These are phyloP conservation scores for Pseudoturritis turrita DNA, from an alignment of 345 rosid species.

Conservation along the genomic window DNA sequence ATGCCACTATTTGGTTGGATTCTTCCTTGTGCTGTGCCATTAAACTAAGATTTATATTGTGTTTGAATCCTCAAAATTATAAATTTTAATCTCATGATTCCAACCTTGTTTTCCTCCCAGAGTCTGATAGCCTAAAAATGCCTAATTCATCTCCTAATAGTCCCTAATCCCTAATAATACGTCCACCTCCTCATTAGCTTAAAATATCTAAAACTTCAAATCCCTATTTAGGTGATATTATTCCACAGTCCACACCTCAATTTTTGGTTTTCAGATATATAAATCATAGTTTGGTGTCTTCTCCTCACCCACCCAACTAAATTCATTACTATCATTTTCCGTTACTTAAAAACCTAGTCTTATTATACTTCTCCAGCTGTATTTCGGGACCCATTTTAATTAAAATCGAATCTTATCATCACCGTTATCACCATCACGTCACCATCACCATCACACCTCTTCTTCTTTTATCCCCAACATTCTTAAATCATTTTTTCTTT, in stretches of 20 bases:
- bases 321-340: conserved; percentile 1
- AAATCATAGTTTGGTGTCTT: conserved; percentile 14
- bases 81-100: background rate
- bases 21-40: too few species aligned
- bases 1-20: too few species aligned
- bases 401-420: conserved; percentile 31
- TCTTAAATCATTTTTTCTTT: background rate
- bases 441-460: background rate
- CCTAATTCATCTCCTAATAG: background rate
- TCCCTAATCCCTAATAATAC: background rate
- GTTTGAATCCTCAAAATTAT: background rate
- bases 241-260: background rate
- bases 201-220: conserved; percentile 2
- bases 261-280: background rate
- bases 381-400: conserved; percentile 14
- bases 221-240: background rate
- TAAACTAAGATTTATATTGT: background rate
- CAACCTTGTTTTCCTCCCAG: background rate
- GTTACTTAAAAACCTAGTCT: background rate
- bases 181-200: background rate
- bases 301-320: conserved; percentile 18
- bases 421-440: too few species aligned
- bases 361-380: conserved; percentile 17
- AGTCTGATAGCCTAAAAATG: background rate
- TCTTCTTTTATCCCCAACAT: conserved; percentile 6